A percentile compares a stretch with the other conserved stretches of the same genome.
Evolutionary conservation across 306 rosid species (phyloP).

Genomic region (Vigna nakashimae): DNA sequence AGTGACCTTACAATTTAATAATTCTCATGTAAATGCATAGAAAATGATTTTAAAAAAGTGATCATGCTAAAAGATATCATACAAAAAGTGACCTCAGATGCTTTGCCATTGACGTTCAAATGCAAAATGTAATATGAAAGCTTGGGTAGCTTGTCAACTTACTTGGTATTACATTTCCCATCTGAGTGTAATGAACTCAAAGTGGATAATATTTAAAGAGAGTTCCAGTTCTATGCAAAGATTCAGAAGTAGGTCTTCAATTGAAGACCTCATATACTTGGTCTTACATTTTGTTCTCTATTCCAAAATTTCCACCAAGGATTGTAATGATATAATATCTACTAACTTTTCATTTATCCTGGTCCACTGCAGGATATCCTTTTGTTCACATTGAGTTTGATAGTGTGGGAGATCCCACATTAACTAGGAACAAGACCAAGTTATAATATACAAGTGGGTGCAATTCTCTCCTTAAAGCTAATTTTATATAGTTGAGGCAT

Average conservation of each 20-base stretch:
- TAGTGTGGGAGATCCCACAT: too few relatives aligned
- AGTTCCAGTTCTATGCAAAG: conserved; percentile 1
- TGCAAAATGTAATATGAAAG: background rate
- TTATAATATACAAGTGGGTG: too few relatives aligned
- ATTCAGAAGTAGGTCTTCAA: conserved; percentile 18
- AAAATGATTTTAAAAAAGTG: conserved; percentile 7
- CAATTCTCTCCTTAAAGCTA: too few relatives aligned
- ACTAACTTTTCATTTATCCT: background rate
- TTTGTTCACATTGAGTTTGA: conserved; percentile 2
- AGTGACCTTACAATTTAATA: background rate
- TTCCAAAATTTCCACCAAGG: conserved; percentile 26
- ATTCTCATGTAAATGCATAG: conserved; percentile 22
- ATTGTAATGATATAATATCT: background rate
- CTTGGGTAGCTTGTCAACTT: conserved; percentile 14
- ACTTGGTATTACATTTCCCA: background rate
- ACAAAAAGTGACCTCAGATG: too few relatives aligned
- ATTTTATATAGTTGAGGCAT: too few relatives aligned
- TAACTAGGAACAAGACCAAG: too few relatives aligned
- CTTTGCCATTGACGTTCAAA: too few relatives aligned
- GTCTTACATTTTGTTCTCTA: conserved; percentile 14
- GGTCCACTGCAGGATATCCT: conserved; percentile 3
- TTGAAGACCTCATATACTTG: conserved; percentile 27
- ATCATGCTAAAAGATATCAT: background rate
- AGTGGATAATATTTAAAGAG: conserved; percentile 26
- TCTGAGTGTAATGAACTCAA: background rate